phyloP scores from a whole-genome alignment of 495 filamentous ascomycete species.

The Penicillium tannophilum region DNA sequence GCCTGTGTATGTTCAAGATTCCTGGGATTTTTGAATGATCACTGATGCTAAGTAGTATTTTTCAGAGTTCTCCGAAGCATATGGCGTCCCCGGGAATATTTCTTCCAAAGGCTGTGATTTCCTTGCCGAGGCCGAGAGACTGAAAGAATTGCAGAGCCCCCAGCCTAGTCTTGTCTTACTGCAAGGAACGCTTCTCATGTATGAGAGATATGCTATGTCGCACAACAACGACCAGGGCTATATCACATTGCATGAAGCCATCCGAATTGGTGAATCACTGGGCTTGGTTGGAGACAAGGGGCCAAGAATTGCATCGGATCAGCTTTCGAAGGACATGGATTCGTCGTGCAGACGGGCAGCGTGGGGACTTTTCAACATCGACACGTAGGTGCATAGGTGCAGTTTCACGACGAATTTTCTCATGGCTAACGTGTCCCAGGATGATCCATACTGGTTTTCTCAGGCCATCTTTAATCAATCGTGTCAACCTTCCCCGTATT shows the following conservation, averaged over 20 bases:
- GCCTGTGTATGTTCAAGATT: conserved; percentile 44
- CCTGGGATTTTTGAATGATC: not conserved
- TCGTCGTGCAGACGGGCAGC: conserved; percentile 38
- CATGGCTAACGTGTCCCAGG: conserved; percentile 19
- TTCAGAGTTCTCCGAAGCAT: conserved; percentile 49
- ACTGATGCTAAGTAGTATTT: conserved; percentile 36
- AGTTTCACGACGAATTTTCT: not conserved
- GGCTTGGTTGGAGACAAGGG: conserved; percentile 37
- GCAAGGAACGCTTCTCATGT: conserved; percentile 45
- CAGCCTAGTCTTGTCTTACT: conserved; percentile 38
- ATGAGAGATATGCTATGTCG: conserved; percentile 49
- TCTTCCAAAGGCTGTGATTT: conserved; percentile 47
- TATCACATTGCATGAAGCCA: conserved; percentile 45
- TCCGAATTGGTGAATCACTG: conserved; percentile 39
- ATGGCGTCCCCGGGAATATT: conserved; percentile 44
- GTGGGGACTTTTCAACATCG: conserved; percentile 50
- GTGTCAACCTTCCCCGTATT: conserved; percentile 38
- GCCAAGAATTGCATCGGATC: conserved; percentile 19
- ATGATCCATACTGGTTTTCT: conserved; percentile 47
- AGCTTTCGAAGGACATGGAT: conserved; percentile 38
- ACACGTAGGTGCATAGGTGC: conserved; percentile 42
- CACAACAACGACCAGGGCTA: conserved; percentile 47
- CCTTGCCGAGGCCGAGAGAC: conserved; percentile 44
- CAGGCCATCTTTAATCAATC: conserved; percentile 38
- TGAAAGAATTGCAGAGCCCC: conserved; percentile 25